Evolutionary conservation across 1,284 basidiomycete genomes (phyloP), one percentile per base, ranked within the genome.

Genomic region (Volvariella surrecta): DNA sequence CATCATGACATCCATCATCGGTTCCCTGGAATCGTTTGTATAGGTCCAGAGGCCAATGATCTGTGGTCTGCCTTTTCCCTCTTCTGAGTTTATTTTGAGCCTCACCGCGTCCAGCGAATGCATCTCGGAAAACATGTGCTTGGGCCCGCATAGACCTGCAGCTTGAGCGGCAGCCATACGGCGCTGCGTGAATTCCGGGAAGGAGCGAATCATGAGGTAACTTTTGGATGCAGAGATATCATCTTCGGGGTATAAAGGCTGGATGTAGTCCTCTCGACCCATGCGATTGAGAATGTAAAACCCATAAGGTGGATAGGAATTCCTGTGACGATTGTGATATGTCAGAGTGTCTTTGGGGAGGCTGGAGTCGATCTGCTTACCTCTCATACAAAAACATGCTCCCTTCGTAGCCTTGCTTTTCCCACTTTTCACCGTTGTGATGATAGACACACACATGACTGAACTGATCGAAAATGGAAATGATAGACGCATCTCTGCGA

Each of bases 351-450:
- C 6, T 6, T 6, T 6, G 24, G 11, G 6, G 24, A 28, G 6
- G 11, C 58, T 60, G 44, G 20, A 38, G 8, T 8, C 8, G 18
- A 35, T 35, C n/a, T 40, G 58, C 76, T 49, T 55, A 88, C 84
- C 89, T 72, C 58, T 89, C 83, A 56, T 86, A 91, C 47, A 94
- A 68, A 63, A 94, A 93, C 76, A 93, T 87, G 55, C 80, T 85
- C 1, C 90, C 90, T 59, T 93, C 90, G 53, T 72, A 86, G 19
- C 88, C 87, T 43, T 86, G 80, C 62, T 91, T 91, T 61, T 82
- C 78, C 89, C 86, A 87, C 53, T 76, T 80, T 51, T 70, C 63
- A 8, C 75, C 80, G 50, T 83, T 76, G 55, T 79, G 71, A 53
- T 82, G 77, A 54, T 87, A 88, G 44, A 88, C 68, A 60, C 83